phyloP scores from a whole-genome alignment of 2,329 filamentous ascomycete species.

The Coleophoma crateriformis region DNA sequence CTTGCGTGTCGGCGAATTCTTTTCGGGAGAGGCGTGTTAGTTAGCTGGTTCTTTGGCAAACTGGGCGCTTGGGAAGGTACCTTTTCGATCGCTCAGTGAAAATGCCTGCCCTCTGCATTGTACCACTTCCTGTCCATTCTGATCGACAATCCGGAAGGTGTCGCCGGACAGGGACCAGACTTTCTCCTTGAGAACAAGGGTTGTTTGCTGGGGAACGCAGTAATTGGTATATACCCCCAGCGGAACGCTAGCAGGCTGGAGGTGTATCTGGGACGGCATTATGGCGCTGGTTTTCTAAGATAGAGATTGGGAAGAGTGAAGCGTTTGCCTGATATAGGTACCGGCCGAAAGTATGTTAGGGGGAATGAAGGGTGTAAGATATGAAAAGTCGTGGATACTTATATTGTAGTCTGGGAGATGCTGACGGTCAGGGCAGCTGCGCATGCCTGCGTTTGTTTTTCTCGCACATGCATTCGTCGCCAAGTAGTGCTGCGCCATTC shows the following conservation, averaged over 20 bases:
- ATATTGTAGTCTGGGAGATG: too few species aligned
- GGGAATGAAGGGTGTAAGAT: too few species aligned
- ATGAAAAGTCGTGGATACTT: too few species aligned
- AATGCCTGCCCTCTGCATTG: slow-evolving; percentile 18
- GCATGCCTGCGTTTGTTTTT: too few species aligned
- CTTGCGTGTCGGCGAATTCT: slow-evolving; percentile 11
- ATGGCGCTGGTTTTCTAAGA: too few species aligned
- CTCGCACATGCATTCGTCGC: too few species aligned
- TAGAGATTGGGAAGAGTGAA: too few species aligned
- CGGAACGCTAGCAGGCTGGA: slow-evolving; percentile 13
- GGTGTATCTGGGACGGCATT: neutral
- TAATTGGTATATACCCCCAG: slow-evolving; percentile 17
- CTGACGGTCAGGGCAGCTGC: too few species aligned
- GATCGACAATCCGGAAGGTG: slow-evolving; percentile 55
- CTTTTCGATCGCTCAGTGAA: slow-evolving; percentile 18
- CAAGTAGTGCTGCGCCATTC: too few species aligned
- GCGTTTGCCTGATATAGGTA: too few species aligned
- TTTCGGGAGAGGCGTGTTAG: too few species aligned
- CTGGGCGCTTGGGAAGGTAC: neutral
- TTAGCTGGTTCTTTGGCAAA: neutral
- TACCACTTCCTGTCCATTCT: slow-evolving; percentile 36
- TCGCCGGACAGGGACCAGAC: slow-evolving; percentile 57
- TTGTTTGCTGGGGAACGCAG: slow-evolving; percentile 25
- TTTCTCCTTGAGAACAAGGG: slow-evolving; percentile 55
- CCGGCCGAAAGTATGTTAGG: too few species aligned